These are phyloP conservation scores for Pilaira anomala DNA, from an alignment of 192 early-diverging fungal species.

Conservation along the genomic window DNA sequence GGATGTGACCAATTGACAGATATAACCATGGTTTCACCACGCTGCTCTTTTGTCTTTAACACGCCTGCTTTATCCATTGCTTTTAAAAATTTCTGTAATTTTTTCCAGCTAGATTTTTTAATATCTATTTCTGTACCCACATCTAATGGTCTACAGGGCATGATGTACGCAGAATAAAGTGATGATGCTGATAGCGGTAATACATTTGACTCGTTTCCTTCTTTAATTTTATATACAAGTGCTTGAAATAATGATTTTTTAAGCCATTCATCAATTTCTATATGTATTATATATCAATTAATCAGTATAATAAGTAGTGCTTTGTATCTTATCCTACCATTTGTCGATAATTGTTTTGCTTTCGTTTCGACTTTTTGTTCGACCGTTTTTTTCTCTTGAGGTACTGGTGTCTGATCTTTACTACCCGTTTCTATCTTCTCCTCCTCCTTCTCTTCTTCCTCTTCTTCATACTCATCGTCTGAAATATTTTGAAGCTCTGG, in stretches of 20 bases:
- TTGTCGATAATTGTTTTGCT: neutral
- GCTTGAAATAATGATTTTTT: constrained; percentile 66
- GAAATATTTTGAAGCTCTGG: constrained; percentile 41
- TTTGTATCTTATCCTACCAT: neutral
- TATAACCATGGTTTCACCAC: constrained; percentile 58
- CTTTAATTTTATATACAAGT: constrained; percentile 63
- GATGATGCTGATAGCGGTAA: constrained; percentile 75
- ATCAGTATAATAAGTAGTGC: too few species aligned
- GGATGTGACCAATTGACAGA: constrained; percentile 59
- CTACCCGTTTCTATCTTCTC: neutral
- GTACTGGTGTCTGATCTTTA: neutral
- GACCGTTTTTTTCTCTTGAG: constrained; percentile 2
- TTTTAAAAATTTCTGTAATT: constrained; percentile 86
- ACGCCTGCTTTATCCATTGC: constrained; percentile 81
- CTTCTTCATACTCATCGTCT: constrained; percentile 27
- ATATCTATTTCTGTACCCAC: constrained; percentile 64
- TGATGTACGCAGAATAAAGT: constrained; percentile 74
- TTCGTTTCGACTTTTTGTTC: constrained; percentile 1
- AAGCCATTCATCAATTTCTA: constrained; percentile 77
- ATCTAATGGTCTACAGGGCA: constrained; percentile 60
- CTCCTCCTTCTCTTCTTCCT: constrained; percentile 26
- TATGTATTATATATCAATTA: constrained; percentile 5
- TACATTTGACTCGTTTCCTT: constrained; percentile 46
- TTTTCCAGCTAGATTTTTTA: constrained; percentile 83
- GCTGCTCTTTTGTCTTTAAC: constrained; percentile 78